Percentiles rank a stretch among this genome's conserved stretches.
These are phyloP conservation scores for Starmerella riodocensis DNA, from an alignment of 805 yeast genomes.

Conservation along the genomic window DNA sequence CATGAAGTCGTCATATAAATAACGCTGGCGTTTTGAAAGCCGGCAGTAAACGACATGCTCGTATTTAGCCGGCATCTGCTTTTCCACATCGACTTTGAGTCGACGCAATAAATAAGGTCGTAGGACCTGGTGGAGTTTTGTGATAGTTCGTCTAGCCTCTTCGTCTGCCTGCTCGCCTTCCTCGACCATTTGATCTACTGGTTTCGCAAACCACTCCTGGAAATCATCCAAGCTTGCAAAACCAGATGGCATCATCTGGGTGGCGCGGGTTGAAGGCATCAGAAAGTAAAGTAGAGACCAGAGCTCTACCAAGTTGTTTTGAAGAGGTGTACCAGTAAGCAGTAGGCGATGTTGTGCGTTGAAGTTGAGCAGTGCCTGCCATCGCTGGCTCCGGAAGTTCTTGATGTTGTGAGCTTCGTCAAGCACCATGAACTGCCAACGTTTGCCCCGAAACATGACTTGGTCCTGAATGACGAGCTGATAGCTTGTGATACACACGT, in stretches of 20 bases:
- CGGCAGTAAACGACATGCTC: constrained; percentile 92
- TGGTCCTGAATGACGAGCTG: constrained; percentile 97
- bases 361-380: constrained; percentile 92
- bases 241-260: constrained; percentile 65
- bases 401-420: constrained; percentile 98
- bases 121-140: constrained; percentile 80
- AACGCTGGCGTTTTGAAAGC: constrained; percentile 81
- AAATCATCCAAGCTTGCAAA: constrained; percentile 93
- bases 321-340: constrained; percentile 94
- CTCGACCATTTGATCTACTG: constrained; percentile 85
- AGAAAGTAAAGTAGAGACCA: constrained; percentile 92
- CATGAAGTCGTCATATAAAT: constrained; percentile 90
- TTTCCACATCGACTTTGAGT: constrained; percentile 89
- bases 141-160: constrained; percentile 75
- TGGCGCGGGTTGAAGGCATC: constrained; percentile 76
- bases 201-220: constrained; percentile 97
- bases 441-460: constrained; percentile 77
- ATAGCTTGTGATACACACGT: constrained; percentile 91
- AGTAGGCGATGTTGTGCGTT: constrained; percentile 79
- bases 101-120: constrained; percentile 87
- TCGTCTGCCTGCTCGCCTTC: constrained; percentile 48
- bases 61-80: constrained; percentile 96
- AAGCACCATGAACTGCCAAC: constrained; percentile 91
- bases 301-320: constrained; percentile 83
- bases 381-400: constrained; percentile 87